Evolutionary conservation across 495 filamentous ascomycete genomes (phyloP).

Genomic region (Jackrogersella minutella): DNA sequence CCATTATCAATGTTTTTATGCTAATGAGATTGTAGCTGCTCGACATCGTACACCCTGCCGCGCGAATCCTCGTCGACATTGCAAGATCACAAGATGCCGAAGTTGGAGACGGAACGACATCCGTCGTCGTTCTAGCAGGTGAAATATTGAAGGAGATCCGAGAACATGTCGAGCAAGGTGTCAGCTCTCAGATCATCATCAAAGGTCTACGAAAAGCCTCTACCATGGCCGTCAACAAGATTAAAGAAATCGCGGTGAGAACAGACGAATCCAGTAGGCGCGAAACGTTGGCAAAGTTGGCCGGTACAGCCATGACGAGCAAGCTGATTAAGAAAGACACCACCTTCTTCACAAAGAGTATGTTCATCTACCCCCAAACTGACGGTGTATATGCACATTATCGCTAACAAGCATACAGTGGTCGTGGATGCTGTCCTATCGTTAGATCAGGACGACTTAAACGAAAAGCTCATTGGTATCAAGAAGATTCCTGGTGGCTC

Average conservation of each 20-base stretch:
- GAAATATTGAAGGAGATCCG: conserved; percentile 96
- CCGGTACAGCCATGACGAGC: conserved; percentile 98
- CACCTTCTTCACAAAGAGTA: conserved; percentile 97
- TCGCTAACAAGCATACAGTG: conserved; percentile 64
- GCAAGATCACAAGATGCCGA: conserved; percentile 98
- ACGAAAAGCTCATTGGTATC: conserved; percentile 96
- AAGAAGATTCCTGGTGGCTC: conserved; percentile 98
- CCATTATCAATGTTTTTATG: not conserved
- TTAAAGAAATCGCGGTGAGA: conserved; percentile 94
- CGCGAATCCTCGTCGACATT: conserved; percentile 97
- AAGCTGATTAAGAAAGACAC: conserved; percentile 98
- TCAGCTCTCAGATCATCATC: conserved; percentile 96
- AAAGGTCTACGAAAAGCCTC: conserved; percentile 92
- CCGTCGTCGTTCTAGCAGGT: conserved; percentile 93
- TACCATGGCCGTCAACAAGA: conserved; percentile 95
- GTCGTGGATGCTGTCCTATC: conserved; percentile 96
- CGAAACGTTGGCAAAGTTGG: conserved; percentile 88
- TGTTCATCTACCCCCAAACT: conserved; percentile 37
- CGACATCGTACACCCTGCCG: conserved; percentile 97
- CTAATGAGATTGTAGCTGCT: conserved; percentile 69
- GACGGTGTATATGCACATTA: not conserved
- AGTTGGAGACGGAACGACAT: conserved; percentile 97
- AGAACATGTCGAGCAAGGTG: conserved; percentile 93
- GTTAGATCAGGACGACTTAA: conserved; percentile 96
- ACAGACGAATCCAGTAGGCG: conserved; percentile 85